These are phyloP conservation scores for Sphenostylis stenocarpa DNA, from an alignment of 306 rosid species.

Conservation along the genomic window DNA sequence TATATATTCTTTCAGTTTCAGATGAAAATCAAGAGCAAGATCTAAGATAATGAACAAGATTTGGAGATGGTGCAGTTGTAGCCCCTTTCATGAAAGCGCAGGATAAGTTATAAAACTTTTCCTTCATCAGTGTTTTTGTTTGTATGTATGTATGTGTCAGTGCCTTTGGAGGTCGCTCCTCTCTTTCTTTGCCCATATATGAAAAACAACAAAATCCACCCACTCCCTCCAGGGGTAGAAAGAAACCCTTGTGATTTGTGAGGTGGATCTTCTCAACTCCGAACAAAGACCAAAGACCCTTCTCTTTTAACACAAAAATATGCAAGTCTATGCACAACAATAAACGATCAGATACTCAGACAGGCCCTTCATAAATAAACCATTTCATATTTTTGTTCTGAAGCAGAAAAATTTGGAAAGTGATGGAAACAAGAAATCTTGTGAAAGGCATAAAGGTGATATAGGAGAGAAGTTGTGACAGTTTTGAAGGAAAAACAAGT, in stretches of 20 bases:
- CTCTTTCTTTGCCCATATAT: conserved; percentile 7
- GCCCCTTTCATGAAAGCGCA: background rate
- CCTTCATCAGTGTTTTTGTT: background rate
- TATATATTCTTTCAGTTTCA: background rate
- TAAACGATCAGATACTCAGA: background rate
- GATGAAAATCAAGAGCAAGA: conserved; percentile 13
- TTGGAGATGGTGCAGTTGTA: background rate
- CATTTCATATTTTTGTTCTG: background rate
- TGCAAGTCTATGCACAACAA: background rate
- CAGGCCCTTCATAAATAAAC: background rate
- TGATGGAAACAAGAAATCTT: background rate
- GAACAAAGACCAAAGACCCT: background rate
- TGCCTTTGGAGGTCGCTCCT: background rate
- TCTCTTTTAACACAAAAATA: conserved; percentile 10
- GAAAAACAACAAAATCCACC: background rate
- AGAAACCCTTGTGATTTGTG: conserved; percentile 13
- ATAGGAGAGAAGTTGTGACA: background rate
- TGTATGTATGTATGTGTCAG: background rate
- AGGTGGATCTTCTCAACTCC: background rate
- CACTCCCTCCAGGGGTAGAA: background rate
- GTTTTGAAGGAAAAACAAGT: conserved; percentile 1
- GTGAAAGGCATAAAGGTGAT: background rate
- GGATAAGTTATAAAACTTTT: background rate
- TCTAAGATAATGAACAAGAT: conserved; percentile 23
- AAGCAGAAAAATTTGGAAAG: background rate